Evolutionary conservation across 345 rosid genomes (phyloP).

Genomic region (Moricandia moricandioides): DNA sequence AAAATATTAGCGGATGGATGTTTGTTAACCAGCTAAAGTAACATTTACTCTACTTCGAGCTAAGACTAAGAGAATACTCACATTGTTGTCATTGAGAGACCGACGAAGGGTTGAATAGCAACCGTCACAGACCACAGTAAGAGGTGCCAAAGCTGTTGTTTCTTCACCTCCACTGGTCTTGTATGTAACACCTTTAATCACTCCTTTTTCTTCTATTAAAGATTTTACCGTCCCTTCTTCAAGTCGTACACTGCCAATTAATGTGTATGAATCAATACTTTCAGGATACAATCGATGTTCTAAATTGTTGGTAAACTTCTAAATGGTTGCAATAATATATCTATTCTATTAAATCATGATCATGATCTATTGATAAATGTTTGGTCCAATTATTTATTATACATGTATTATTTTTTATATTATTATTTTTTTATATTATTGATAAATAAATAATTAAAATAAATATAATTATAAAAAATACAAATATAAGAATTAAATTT

Average conservation of each 20-base stretch:
- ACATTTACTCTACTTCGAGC: not conserved
- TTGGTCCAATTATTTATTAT: no score
- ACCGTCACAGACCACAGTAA: slow-evolving; percentile 55
- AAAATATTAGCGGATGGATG: not conserved
- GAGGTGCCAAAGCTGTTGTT: slow-evolving; percentile 43
- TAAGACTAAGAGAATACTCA: not conserved
- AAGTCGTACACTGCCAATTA: slow-evolving; percentile 37
- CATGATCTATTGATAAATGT: no score
- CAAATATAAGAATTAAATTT: no score
- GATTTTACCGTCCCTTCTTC: slow-evolving; percentile 52
- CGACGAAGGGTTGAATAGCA: slow-evolving; percentile 48
- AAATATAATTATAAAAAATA: no score
- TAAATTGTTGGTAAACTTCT: not conserved
- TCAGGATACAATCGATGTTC: not conserved
- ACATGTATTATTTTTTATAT: no score
- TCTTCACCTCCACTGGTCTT: slow-evolving; percentile 39
- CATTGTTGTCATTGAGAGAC: slow-evolving; percentile 44
- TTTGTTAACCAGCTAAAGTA: not conserved
- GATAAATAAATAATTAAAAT: no score
- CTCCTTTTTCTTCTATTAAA: slow-evolving; percentile 48
- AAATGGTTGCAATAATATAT: not conserved
- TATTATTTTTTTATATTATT: no score
- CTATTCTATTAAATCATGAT: no score
- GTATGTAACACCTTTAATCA: slow-evolving; percentile 46
- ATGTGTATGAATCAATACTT: not conserved